Evolutionary conservation across 2,329 filamentous ascomycete genomes (phyloP).

Genomic region (Alternaria viburni): DNA sequence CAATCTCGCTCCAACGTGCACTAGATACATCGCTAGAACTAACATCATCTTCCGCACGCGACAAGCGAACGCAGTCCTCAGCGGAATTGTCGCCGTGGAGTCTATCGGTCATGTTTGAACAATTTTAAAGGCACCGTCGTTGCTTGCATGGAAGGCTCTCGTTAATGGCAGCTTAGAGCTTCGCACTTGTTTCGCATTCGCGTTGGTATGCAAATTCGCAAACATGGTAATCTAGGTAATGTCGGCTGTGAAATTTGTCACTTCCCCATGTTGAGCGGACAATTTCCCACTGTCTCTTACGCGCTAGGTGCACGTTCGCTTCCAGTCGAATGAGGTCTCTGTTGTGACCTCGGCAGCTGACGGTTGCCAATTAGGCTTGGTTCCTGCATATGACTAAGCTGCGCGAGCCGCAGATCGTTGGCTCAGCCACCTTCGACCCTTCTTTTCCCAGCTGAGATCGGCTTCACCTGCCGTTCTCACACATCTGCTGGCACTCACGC

Average conservation of each 20-base stretch:
- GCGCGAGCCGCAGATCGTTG: constrained; percentile 1
- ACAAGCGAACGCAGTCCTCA: not conserved
- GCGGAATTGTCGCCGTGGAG: no score
- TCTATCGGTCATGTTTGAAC: not conserved
- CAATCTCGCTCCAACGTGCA: not conserved
- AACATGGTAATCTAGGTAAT: not conserved
- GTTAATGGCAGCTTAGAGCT: not conserved
- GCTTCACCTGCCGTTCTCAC: not conserved
- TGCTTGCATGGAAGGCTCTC: not conserved
- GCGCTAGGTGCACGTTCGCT: not conserved
- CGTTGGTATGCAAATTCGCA: not conserved
- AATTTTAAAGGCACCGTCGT: not conserved
- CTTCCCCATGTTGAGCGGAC: not conserved
- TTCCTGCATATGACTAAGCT: constrained; percentile 6
- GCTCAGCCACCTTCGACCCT: constrained; percentile 6
- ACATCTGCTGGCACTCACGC: not conserved
- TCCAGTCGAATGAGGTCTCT: not conserved
- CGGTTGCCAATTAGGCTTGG: not conserved
- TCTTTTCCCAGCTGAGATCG: not conserved
- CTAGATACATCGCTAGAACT: not conserved
- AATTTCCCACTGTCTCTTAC: not conserved
- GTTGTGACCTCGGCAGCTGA: not conserved
- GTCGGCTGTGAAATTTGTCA: not conserved
- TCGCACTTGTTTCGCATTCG: not conserved
- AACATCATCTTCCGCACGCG: not conserved